Conservation (phyloP, 495 filamentous ascomycete species). For the Usnea hakonensis region DNA sequence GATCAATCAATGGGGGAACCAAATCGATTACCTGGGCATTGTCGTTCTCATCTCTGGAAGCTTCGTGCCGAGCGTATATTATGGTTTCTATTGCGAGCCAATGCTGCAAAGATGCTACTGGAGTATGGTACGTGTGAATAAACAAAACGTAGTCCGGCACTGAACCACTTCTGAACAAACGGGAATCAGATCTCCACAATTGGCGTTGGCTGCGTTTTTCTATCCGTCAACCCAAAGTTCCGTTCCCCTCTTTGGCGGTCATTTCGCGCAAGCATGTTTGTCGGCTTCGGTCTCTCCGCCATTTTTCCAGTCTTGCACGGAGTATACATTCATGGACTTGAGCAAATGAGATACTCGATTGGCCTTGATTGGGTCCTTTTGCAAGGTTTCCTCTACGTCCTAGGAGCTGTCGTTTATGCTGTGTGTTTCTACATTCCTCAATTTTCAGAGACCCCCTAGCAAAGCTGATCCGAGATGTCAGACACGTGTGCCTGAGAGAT, state of each 20-base stretch:
- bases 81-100: constrained; percentile 40
- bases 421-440: constrained; percentile 30
- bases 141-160: constrained; percentile 32
- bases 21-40: constrained; percentile 47
- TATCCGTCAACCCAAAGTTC: constrained; percentile 72
- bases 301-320: constrained; percentile 75
- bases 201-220: constrained; percentile 63
- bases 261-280: constrained; percentile 86
- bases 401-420: constrained; percentile 79
- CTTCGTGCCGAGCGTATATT: constrained; percentile 44
- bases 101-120: constrained; percentile 34
- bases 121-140: constrained; percentile 37
- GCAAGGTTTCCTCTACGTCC: constrained; percentile 77
- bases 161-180: constrained; percentile 50
- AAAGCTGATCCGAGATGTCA: not conserved
- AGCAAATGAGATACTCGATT: constrained; percentile 58
- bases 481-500: constrained; percentile 45
- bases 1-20: constrained; percentile 30
- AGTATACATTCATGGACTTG: constrained; percentile 50
- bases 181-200: constrained; percentile 61
- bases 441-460: not conserved
- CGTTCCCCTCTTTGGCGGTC: constrained; percentile 74
- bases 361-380: constrained; percentile 73
- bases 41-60: constrained; percentile 46
- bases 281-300: constrained; percentile 77